Conservation (phyloP, 2,329 filamentous ascomycete species). For the Aspergillus candidus region DNA sequence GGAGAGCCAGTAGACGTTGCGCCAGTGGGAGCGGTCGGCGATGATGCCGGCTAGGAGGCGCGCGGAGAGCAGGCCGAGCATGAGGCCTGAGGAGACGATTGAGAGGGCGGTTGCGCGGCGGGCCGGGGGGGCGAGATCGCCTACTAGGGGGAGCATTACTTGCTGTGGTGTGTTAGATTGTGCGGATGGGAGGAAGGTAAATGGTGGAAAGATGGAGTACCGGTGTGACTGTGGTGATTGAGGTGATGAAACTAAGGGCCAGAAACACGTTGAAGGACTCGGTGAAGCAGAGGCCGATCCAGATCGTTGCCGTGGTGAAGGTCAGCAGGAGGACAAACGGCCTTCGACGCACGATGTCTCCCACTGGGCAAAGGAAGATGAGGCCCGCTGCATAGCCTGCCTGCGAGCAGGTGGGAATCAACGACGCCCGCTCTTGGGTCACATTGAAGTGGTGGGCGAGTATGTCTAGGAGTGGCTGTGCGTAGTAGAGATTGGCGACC, state of each 20-base stretch:
- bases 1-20: slow-evolving; percentile 71
- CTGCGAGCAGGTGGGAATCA: slow-evolving; percentile 70
- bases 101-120: slow-evolving; percentile 64
- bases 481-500: slow-evolving; percentile 74
- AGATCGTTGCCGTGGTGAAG: slow-evolving; percentile 61
- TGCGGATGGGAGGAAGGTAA: not conserved
- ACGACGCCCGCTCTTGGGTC: slow-evolving; percentile 59
- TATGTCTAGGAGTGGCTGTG: slow-evolving; percentile 70
- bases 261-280: slow-evolving; percentile 58
- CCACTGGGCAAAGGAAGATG: slow-evolving; percentile 68
- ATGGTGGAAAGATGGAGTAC: too few relatives aligned
- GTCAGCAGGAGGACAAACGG: slow-evolving; percentile 64
- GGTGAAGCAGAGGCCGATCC: slow-evolving; percentile 66
- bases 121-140: slow-evolving; percentile 66
- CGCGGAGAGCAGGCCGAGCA: slow-evolving; percentile 70
- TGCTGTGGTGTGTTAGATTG: slow-evolving; percentile 32
- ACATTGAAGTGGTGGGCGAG: slow-evolving; percentile 66
- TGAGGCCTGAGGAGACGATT: slow-evolving; percentile 67
- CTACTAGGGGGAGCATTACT: slow-evolving; percentile 73
- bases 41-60: slow-evolving; percentile 70
- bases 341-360: slow-evolving; percentile 61
- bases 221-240: slow-evolving; percentile 75
- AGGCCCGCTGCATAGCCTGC: slow-evolving; percentile 71
- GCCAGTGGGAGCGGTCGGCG: slow-evolving; percentile 67
- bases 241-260: slow-evolving; percentile 64